phyloP scores from a whole-genome alignment of 140 eudicot species.

The Flaveria floridana region DNA sequence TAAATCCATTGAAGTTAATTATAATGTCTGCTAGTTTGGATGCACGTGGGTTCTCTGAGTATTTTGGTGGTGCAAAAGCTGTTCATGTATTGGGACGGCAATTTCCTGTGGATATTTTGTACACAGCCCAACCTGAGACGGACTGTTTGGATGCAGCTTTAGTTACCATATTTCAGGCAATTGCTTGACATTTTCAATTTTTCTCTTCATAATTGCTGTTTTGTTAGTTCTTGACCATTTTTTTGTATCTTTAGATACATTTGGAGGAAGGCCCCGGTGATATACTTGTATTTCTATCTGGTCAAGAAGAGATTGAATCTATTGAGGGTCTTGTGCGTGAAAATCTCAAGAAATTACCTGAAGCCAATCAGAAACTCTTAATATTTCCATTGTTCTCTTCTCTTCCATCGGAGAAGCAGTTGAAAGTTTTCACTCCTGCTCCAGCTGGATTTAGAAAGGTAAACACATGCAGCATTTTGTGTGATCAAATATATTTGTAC shows the following conservation, averaged over 20 bases:
- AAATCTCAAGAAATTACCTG: conserved; percentile 65
- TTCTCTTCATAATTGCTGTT: conserved; percentile 8
- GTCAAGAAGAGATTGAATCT: conserved; percentile 97
- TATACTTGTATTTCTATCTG: conserved; percentile 86
- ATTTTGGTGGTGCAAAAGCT: conserved; percentile 90
- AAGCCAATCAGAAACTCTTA: conserved; percentile 56
- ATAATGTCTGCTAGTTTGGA: conserved; percentile 99
- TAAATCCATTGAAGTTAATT: conserved; percentile 66
- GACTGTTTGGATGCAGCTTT: conserved; percentile 86
- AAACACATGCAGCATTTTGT: neutral
- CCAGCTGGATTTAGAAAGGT: conserved; percentile 84
- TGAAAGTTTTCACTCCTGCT: conserved; percentile 76
- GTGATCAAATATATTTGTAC: neutral
- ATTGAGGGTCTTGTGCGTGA: conserved; percentile 74
- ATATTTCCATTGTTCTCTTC: conserved; percentile 73
- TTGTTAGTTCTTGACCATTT: conserved; percentile 11
- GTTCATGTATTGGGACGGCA: conserved; percentile 94
- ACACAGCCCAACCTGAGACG: conserved; percentile 67
- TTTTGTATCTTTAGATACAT: conserved; percentile 59
- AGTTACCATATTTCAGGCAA: conserved; percentile 84
- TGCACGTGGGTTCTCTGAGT: conserved; percentile 86
- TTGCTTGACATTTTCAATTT: neutral
- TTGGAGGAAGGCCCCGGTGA: conserved; percentile 82
- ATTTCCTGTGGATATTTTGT: conserved; percentile 81
- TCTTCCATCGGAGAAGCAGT: conserved; percentile 90